phyloP scores from a whole-genome alignment of 148 eudicot genomes.

The Suaeda aralocaspica region DNA sequence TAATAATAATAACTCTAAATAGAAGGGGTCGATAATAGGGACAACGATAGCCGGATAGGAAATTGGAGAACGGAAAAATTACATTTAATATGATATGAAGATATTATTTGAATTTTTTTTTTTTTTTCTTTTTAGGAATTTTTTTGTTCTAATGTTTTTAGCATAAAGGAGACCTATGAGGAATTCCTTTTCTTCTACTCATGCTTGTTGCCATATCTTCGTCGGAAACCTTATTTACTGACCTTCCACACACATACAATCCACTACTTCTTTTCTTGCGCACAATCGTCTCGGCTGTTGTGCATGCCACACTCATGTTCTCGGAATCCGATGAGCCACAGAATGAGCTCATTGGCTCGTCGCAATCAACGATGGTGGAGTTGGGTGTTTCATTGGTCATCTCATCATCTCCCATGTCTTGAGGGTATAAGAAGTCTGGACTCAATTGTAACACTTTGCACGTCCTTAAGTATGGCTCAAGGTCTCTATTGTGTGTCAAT shows the following conservation, averaged over 20 bases:
- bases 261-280: conserved; percentile 83
- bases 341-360: conserved; percentile 63
- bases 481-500: conserved; percentile 69
- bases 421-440: conserved; percentile 84
- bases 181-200: conserved; percentile 89
- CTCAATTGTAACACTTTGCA: conserved; percentile 77
- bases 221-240: conserved; percentile 49
- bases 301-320: conserved; percentile 53
- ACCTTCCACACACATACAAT: conserved; percentile 60
- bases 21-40: not conserved
- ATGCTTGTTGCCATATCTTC: conserved; percentile 91
- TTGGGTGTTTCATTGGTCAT: conserved; percentile 58
- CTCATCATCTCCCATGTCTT: conserved; percentile 76
- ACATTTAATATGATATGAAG: conserved; percentile 6
- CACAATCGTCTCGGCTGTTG: conserved; percentile 48
- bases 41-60: too few species aligned
- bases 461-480: conserved; percentile 64
- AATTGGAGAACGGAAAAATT: not conserved
- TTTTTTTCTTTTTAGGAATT: not conserved
- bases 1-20: conserved; percentile 6
- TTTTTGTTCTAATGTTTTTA: conserved; percentile 14
- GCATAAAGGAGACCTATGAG: conserved; percentile 90
- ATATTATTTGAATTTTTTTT: conserved; percentile 1
- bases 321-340: conserved; percentile 82
- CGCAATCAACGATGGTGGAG: conserved; percentile 69